Evolutionary conservation across 1,284 basidiomycete genomes (phyloP).

Genomic region (Neonothopanus nambi): DNA sequence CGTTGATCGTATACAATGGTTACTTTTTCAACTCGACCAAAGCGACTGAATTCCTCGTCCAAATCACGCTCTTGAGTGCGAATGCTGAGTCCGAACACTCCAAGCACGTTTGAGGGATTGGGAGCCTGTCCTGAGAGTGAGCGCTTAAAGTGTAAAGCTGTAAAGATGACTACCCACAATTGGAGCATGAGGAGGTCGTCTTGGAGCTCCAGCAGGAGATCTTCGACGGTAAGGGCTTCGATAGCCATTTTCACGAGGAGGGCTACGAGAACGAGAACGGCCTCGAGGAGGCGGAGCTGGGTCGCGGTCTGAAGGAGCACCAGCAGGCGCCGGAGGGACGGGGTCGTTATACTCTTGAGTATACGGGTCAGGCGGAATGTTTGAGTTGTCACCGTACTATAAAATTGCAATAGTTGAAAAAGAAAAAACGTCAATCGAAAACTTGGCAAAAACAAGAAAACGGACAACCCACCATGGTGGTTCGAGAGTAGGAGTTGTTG

Average conservation of each 20-base stretch:
- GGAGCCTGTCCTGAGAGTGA: conserved; percentile 65
- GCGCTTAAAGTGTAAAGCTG: conserved; percentile 21
- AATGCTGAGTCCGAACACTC: conserved; percentile 95
- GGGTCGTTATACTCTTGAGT: conserved; percentile 77
- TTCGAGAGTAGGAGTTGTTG: conserved; percentile 45
- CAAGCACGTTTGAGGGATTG: conserved; percentile 87
- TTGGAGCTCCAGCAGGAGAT: conserved; percentile 49
- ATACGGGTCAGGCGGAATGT: conserved; percentile 72
- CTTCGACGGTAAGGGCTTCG: conserved; percentile 54
- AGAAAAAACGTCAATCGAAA: not conserved
- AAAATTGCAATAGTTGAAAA: conserved; percentile 5
- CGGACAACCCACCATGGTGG: conserved; percentile 63
- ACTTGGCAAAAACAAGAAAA: conserved; percentile 8
- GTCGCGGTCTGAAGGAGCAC: no score
- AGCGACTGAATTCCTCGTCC: conserved; percentile 89
- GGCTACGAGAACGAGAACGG: conserved; percentile 74
- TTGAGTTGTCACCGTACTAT: conserved; percentile 64
- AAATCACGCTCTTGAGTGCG: conserved; percentile 93
- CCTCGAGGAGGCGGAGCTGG: conserved; percentile 47
- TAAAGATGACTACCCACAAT: conserved; percentile 50
- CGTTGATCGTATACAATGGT: conserved; percentile 99
- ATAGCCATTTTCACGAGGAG: conserved; percentile 48
- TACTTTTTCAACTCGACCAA: conserved; percentile 92
- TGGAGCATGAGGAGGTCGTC: conserved; percentile 69
- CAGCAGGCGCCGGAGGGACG: conserved; percentile 40